These are phyloP conservation scores for Yarrowia phangngaensis DNA, from an alignment of 805 yeast species.

Conservation along the genomic window DNA sequence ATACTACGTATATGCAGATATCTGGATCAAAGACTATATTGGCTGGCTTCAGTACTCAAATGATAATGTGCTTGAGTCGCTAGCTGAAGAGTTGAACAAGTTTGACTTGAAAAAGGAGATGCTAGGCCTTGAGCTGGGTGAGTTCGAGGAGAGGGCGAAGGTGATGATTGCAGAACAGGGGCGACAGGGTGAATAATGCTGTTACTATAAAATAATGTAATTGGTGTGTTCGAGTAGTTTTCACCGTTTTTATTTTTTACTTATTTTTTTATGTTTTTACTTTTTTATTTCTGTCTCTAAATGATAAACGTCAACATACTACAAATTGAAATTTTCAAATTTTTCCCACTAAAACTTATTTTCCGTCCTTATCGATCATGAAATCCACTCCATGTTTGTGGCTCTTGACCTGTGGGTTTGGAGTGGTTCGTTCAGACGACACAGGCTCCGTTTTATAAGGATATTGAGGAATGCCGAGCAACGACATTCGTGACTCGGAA, in stretches of 20 bases:
- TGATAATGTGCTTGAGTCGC: conserved; percentile 54
- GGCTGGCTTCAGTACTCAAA: conserved; percentile 63
- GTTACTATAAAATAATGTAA: neutral
- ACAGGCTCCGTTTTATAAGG: conserved; percentile 22
- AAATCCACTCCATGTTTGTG: conserved; percentile 32
- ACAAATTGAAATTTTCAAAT: no score
- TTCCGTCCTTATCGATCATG: conserved; percentile 30
- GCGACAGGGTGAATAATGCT: neutral
- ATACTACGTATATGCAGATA: conserved; percentile 76
- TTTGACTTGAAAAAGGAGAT: conserved; percentile 31
- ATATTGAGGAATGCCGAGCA: conserved; percentile 11
- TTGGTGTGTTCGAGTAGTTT: no score
- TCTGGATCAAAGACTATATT: conserved; percentile 71
- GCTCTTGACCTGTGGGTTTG: conserved; percentile 23
- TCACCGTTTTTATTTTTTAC: no score
- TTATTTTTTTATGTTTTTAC: no score
- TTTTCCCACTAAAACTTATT: no score
- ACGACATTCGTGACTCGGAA: conserved; percentile 1
- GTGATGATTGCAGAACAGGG: conserved; percentile 3
- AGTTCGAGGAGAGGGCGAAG: conserved; percentile 31
- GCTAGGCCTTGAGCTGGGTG: conserved; percentile 33
- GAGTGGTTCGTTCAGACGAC: conserved; percentile 20
- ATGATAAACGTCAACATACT: no score
- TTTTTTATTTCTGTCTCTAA: no score
- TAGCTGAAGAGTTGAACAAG: conserved; percentile 60